Evolutionary conservation across 108 stramenopile genomes (phyloP), one percentile per base, ranked within the genome.

Genomic region (Nitzschia sp.): DNA sequence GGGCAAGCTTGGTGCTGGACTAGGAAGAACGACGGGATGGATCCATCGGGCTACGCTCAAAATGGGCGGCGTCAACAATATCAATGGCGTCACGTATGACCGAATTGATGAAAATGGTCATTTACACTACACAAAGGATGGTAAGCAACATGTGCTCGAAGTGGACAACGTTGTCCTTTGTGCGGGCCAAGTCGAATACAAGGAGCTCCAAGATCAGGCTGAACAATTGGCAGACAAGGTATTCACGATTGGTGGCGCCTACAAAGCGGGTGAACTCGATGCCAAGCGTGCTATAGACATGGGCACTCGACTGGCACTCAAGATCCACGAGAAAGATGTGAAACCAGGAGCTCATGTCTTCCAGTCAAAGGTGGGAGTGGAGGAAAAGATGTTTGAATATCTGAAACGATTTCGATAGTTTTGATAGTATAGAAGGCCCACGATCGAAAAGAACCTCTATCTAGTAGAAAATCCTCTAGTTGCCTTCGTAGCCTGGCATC

Each of bases 221-320:
- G 59, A 61, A 19, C 59, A 77, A 1, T 64, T 87, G 19, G 57
- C 67, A 29, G 31, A 63, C 15, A 85, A 87, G 38, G 90, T 95
- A 13, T 97, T 82, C 63, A 82, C 91, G 19, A 96, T 99, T 72
- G 98, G 98, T 23, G 97, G 97, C 49, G 92, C 97, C 9, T 94
- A 87, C 61, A 63, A 86, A 70, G 98, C 98, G 13, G 91, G 90
- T 5, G 98, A 99, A 70, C 75, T 98, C 26, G 98, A 99, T 75
- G 98, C 98, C 19, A 99, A 99, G 74, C 80, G 97, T 33, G 98
- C 98, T 23, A 98, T 99, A 71, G 98, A 99, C 71, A 98, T 98
- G 94, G 98, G 97, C 32, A 96, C 92, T 17, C 78, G 98, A 57
- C 81, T 98, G 25, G 98, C 98, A 27, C 30, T 81, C n/a, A 69